A percentile compares a stretch with the other conserved stretches of the same genome.
Conservation (phyloP, 768 basidiomycete genomes). For the Harrya chromipes region DNA sequence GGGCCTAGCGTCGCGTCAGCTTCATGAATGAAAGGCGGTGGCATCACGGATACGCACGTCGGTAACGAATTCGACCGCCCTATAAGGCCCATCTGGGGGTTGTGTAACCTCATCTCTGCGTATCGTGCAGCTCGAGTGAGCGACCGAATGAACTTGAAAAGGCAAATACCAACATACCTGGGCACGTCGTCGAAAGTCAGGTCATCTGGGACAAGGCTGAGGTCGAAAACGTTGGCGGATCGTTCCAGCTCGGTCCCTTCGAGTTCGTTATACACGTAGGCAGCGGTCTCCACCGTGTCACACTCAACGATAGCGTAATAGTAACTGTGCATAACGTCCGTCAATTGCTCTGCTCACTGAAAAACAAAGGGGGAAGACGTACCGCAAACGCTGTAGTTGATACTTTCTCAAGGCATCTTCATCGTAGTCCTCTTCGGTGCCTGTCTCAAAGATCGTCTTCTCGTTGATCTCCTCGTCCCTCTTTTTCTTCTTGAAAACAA, state of each 20-base stretch:
- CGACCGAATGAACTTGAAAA: not conserved
- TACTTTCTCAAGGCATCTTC: slow-evolving; percentile 86
- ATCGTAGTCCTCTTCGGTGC: slow-evolving; percentile 76
- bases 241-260: slow-evolving; percentile 95
- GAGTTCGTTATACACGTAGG: slow-evolving; percentile 78
- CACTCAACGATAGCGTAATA: slow-evolving; percentile 95
- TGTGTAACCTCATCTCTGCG: slow-evolving; percentile 81
- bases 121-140: not conserved
- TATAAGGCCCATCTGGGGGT: slow-evolving; percentile 56
- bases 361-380: slow-evolving; percentile 22
- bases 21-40: not conserved
- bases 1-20: slow-evolving; percentile 52
- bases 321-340: slow-evolving; percentile 53
- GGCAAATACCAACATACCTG: slow-evolving; percentile 43
- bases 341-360: not conserved
- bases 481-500: slow-evolving; percentile 66
- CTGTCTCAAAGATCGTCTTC: slow-evolving; percentile 60
- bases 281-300: slow-evolving; percentile 71
- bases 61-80: slow-evolving; percentile 85
- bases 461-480: slow-evolving; percentile 59
- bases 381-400: slow-evolving; percentile 91
- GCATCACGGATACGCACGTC: slow-evolving; percentile 55
- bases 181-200: slow-evolving; percentile 82
- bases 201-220: slow-evolving; percentile 89
- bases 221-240: slow-evolving; percentile 92